phyloP scores from a whole-genome alignment of 176 grass and related monocot species.

The Zea mays region DNA sequence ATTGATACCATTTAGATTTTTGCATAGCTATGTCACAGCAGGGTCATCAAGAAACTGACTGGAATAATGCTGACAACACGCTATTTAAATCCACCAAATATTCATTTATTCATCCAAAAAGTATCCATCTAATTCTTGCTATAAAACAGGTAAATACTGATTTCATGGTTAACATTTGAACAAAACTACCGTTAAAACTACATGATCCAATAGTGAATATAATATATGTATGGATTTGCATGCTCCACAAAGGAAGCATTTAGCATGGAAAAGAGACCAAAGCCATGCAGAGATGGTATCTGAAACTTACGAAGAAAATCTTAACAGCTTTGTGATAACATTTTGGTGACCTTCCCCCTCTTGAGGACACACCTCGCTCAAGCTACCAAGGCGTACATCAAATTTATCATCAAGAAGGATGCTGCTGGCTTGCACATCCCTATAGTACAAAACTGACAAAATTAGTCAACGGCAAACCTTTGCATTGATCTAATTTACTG shows the following conservation, averaged over 20 bases:
- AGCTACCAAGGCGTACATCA: constrained; percentile 82
- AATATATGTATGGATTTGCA: constrained; percentile 1
- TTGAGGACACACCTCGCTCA: constrained; percentile 74
- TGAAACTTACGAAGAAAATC: constrained; percentile 87
- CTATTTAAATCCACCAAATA: not conserved
- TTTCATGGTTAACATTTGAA: not conserved
- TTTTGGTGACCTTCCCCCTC: constrained; percentile 85
- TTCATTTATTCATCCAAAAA: not conserved
- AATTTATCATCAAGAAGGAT: constrained; percentile 97
- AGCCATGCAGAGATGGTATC: constrained; percentile 4
- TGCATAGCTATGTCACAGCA: constrained; percentile 6
- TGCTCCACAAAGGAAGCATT: not conserved
- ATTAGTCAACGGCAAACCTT: constrained; percentile 20
- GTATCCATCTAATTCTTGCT: not conserved
- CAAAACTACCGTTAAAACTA: not conserved
- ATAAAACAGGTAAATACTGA: not conserved
- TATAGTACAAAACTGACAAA: constrained; percentile 36
- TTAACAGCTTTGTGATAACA: constrained; percentile 84
- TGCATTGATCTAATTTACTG: not conserved
- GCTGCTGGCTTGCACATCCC: constrained; percentile 90
- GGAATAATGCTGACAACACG: not conserved
- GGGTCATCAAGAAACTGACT: not conserved
- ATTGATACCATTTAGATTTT: constrained; percentile 4
- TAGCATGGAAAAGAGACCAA: not conserved
- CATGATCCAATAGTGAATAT: not conserved